Conservation (phyloP, 2,329 filamentous ascomycete species). For the Keithomyces neogunnii region DNA sequence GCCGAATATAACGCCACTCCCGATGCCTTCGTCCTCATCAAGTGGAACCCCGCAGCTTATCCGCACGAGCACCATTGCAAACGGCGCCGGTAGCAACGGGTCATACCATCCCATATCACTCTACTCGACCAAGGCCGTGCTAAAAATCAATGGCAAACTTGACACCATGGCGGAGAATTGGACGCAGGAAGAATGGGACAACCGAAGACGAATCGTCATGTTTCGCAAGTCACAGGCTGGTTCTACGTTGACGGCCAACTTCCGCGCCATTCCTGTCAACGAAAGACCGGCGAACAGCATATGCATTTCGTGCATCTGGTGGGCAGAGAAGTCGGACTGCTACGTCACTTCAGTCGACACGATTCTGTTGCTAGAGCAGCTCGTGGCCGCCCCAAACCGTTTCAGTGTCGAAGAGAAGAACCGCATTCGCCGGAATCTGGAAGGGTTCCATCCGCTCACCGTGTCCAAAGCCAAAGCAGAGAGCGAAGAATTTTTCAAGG, state of each 20-base stretch:
- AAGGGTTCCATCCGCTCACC: conserved; percentile 86
- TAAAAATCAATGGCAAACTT: conserved; percentile 81
- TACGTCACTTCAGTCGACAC: conserved; percentile 96
- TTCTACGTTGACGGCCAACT: conserved; percentile 72
- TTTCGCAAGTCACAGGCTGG: conserved; percentile 79
- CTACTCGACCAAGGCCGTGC: conserved; percentile 73
- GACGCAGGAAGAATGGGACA: conserved; percentile 71
- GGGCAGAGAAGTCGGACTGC: conserved; percentile 84
- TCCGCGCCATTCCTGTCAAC: conserved; percentile 69
- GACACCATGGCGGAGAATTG: conserved; percentile 77
- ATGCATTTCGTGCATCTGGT: conserved; percentile 96
- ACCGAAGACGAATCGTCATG: conserved; percentile 75
- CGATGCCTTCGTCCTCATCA: conserved; percentile 33
- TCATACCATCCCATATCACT: conserved; percentile 72
- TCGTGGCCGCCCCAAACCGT: conserved; percentile 64
- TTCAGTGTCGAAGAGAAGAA: conserved; percentile 99
- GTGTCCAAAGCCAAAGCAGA: conserved; percentile 90
- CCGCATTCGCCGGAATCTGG: conserved; percentile 87
- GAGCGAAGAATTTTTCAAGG: conserved; percentile 95
- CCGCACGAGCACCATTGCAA: conserved; percentile 45
- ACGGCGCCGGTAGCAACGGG: conserved; percentile 26
- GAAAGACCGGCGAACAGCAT: conserved; percentile 78
- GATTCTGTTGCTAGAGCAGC: conserved; percentile 85
- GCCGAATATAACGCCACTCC: conserved; percentile 38
- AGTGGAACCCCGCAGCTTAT: conserved; percentile 38